These are phyloP conservation scores for Fraxinus velutina DNA, from an alignment of 305 asterid genomes.

Conservation along the genomic window DNA sequence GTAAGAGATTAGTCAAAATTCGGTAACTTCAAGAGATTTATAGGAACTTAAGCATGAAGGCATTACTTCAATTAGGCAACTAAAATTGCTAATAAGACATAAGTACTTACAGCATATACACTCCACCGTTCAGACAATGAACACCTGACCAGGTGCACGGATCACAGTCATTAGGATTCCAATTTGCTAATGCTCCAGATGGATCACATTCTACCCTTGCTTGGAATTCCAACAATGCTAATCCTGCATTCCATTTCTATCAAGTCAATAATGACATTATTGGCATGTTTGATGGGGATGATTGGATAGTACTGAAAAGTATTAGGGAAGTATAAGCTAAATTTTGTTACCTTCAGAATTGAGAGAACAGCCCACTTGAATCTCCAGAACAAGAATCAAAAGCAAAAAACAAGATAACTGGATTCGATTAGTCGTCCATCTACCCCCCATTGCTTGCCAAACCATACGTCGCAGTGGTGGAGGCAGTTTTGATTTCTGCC, in stretches of 20 bases:
- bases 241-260: constrained; percentile 49
- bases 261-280: constrained; percentile 6
- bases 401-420: constrained; percentile 38
- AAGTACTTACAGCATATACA: constrained; percentile 65
- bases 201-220: constrained; percentile 64
- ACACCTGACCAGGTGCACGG: constrained; percentile 90
- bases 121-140: constrained; percentile 65
- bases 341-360: constrained; percentile 67
- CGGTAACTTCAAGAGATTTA: neutral
- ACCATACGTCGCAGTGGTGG: constrained; percentile 45
- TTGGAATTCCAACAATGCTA: constrained; percentile 61
- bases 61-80: neutral
- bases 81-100: neutral
- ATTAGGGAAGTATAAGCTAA: neutral
- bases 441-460: constrained; percentile 61
- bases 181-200: constrained; percentile 56
- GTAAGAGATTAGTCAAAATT: neutral
- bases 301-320: neutral
- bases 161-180: constrained; percentile 60
- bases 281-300: neutral
- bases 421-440: constrained; percentile 49
- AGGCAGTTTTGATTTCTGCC: constrained; percentile 61
- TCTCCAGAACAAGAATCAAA: constrained; percentile 43
- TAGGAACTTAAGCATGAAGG: neutral
- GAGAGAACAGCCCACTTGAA: constrained; percentile 57